Percentiles rank a stretch among this genome's conserved stretches.
phyloP scores from a whole-genome alignment of 2,329 filamentous ascomycete species.

The Ilyonectria destructans region DNA sequence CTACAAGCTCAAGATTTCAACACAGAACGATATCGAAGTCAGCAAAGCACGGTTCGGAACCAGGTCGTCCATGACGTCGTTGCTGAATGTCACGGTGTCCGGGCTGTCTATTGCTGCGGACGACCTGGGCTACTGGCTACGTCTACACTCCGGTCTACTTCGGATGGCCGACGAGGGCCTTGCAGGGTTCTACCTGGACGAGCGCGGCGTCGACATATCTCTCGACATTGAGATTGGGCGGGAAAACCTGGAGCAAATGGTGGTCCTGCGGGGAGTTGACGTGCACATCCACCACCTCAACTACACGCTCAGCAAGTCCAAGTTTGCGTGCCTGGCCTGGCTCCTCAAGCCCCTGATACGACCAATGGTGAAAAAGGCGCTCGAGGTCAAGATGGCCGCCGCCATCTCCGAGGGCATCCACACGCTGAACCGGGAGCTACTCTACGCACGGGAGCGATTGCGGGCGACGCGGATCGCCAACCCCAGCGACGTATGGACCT shows the following conservation, averaged over 20 bases:
- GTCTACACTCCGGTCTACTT: slow-evolving; percentile 82
- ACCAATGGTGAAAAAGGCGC: slow-evolving; percentile 83
- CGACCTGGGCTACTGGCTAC: slow-evolving; percentile 92
- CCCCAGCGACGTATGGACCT: slow-evolving; percentile 85
- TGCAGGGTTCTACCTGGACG: slow-evolving; percentile 87
- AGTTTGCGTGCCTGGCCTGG: slow-evolving; percentile 85
- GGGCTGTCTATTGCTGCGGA: slow-evolving; percentile 88
- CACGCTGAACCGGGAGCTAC: slow-evolving; percentile 85
- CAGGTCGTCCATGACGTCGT: slow-evolving; percentile 76
- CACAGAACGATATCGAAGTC: slow-evolving; percentile 89
- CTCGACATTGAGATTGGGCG: slow-evolving; percentile 88
- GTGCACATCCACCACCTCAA: slow-evolving; percentile 91
- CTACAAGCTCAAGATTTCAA: slow-evolving; percentile 85
- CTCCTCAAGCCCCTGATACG: slow-evolving; percentile 87
- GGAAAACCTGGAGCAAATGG: slow-evolving; percentile 84
- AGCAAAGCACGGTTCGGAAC: slow-evolving; percentile 79
- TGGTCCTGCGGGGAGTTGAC: slow-evolving; percentile 82
- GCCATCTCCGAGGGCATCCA: slow-evolving; percentile 81
- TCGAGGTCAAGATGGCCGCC: slow-evolving; percentile 85
- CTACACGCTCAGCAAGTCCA: slow-evolving; percentile 83
- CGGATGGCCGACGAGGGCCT: slow-evolving; percentile 87
- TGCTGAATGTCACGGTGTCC: slow-evolving; percentile 84
- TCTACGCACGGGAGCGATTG: slow-evolving; percentile 89
- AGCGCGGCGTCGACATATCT: slow-evolving; percentile 90
- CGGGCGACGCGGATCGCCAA: slow-evolving; percentile 87